Conservation (phyloP, 208 protist genomes). For the Acanthamoeba sp. region DNA sequence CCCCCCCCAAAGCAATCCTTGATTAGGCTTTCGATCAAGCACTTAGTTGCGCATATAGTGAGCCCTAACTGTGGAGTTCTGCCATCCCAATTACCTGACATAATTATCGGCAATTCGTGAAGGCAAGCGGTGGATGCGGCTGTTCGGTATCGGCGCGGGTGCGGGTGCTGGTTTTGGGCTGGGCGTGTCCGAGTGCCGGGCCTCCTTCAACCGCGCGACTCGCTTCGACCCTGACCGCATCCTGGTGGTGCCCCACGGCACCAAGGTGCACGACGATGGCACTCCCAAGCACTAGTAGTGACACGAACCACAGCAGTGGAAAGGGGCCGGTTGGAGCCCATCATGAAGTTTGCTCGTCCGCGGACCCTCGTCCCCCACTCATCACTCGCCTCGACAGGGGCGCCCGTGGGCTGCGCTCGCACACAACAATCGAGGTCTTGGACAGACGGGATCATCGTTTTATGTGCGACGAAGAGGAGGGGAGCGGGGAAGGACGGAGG, state of each 20-base stretch:
- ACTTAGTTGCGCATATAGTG: not conserved
- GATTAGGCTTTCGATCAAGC: too few relatives aligned
- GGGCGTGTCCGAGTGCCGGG: slow-evolving; percentile 36
- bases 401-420: too few relatives aligned
- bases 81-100: not conserved
- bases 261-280: not conserved
- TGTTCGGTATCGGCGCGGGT: not conserved
- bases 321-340: too few relatives aligned
- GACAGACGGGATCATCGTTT: too few relatives aligned
- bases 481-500: too few relatives aligned
- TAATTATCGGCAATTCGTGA: too few relatives aligned
- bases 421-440: too few relatives aligned
- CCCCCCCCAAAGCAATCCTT: not conserved
- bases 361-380: too few relatives aligned
- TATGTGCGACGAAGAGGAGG: not conserved
- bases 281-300: not conserved
- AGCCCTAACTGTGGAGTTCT: not conserved
- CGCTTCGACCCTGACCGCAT: slow-evolving; percentile 19
- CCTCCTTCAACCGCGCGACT: not conserved
- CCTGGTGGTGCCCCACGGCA: not conserved
- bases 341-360: too few relatives aligned
- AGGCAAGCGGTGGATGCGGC: slow-evolving; percentile 45
- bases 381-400: too few relatives aligned
- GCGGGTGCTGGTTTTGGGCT: slow-evolving; percentile 44
- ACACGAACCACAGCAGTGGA: too few relatives aligned